Conservation (phyloP, 2,329 filamentous ascomycete genomes). For the Sarocladium oryzae region DNA sequence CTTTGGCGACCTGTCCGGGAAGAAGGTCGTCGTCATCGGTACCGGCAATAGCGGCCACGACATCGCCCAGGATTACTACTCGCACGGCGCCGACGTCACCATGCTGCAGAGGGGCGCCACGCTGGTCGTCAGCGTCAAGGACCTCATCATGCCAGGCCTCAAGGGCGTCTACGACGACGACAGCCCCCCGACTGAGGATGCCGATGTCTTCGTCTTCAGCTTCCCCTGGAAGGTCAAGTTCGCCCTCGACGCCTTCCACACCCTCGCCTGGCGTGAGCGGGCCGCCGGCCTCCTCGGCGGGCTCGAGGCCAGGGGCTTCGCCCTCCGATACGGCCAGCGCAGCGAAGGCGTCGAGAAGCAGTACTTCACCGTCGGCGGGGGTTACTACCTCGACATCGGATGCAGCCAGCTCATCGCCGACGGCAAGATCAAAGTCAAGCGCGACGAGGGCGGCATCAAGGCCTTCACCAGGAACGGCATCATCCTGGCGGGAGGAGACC, state of each 20-base stretch:
- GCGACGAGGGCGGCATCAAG: slow-evolving; percentile 23
- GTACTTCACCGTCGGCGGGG: slow-evolving; percentile 59
- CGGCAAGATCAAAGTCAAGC: slow-evolving; percentile 35
- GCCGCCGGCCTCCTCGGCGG: slow-evolving; percentile 34
- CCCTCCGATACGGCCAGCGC: slow-evolving; percentile 50
- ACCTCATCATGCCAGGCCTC: slow-evolving; percentile 43
- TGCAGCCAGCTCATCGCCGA: slow-evolving; percentile 55
- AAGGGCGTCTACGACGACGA: slow-evolving; percentile 43
- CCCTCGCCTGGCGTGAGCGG: slow-evolving; percentile 12
- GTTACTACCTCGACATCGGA: slow-evolving; percentile 66
- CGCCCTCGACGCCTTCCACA: slow-evolving; percentile 25
- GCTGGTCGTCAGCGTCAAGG: slow-evolving; percentile 45
- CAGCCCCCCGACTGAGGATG: slow-evolving; percentile 58
- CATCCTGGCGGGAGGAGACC: slow-evolving; percentile 24
- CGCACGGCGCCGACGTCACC: slow-evolving; percentile 60
- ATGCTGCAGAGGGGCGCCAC: slow-evolving; percentile 59
- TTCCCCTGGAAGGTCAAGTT: slow-evolving; percentile 43
- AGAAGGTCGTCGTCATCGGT: slow-evolving; percentile 59
- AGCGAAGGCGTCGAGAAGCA: slow-evolving; percentile 52
- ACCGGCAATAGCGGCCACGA: slow-evolving; percentile 64
- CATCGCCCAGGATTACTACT: slow-evolving; percentile 60
- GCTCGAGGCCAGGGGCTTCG: slow-evolving; percentile 52
- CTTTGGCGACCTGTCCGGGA: slow-evolving; percentile 27
- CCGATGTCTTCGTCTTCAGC: slow-evolving; percentile 54
- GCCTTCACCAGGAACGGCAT: slow-evolving; percentile 21